phyloP scores from a whole-genome alignment of 495 filamentous ascomycete species.

The Neurospora discreta region DNA sequence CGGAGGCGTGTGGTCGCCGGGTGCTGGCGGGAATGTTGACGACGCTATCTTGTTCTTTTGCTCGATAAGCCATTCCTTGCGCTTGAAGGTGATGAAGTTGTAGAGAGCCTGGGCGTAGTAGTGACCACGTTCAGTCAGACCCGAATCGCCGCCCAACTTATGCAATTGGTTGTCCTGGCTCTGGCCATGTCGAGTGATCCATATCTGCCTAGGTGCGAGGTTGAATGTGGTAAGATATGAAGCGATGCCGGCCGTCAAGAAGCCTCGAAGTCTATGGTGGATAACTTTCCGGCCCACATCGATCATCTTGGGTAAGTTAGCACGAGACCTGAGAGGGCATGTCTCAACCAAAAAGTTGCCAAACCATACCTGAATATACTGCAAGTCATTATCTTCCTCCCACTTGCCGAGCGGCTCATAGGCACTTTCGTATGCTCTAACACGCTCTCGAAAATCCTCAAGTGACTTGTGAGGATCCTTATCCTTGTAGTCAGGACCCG shows the following conservation, averaged over 20 bases:
- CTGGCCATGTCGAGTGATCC: conserved; percentile 92
- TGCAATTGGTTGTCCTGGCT: conserved; percentile 68
- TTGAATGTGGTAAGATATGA: conserved; percentile 96
- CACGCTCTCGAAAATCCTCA: conserved; percentile 84
- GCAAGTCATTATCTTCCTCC: conserved; percentile 79
- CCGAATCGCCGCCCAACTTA: conserved; percentile 77
- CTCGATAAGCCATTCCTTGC: conserved; percentile 62
- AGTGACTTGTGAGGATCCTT: conserved; percentile 78
- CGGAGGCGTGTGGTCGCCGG: conserved; percentile 86
- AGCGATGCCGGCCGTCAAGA: conserved; percentile 79
- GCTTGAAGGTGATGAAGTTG: conserved; percentile 64
- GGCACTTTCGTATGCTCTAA: conserved; percentile 85
- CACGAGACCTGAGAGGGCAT: not conserved
- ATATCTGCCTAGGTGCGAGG: conserved; percentile 86
- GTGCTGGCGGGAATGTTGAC: conserved; percentile 66
- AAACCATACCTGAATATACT: conserved; percentile 61
- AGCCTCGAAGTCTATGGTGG: conserved; percentile 79
- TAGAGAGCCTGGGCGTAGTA: conserved; percentile 62
- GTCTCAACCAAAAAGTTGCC: not conserved
- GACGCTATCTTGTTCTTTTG: conserved; percentile 61
- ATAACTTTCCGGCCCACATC: conserved; percentile 93
- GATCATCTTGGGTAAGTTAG: conserved; percentile 56
- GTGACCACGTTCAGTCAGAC: conserved; percentile 63
- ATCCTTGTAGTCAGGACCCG: conserved; percentile 88
- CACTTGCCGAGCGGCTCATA: conserved; percentile 87